Evolutionary conservation across 345 rosid species (phyloP).

Genomic region (Populus davidiana): DNA sequence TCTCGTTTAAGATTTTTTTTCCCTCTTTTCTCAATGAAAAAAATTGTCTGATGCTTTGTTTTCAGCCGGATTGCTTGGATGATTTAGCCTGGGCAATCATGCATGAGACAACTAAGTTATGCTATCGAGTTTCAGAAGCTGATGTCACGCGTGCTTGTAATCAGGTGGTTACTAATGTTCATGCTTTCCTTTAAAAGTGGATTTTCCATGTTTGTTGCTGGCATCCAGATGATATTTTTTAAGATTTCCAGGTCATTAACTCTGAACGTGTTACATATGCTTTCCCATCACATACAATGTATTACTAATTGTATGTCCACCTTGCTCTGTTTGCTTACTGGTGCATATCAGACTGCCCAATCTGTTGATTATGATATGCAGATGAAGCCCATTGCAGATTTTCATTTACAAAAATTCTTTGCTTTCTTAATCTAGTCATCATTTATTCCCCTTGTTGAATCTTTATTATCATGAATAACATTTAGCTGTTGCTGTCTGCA

Average conservation of each 20-base stretch:
- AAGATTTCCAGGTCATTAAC: background rate
- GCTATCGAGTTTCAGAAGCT: conserved; percentile 87
- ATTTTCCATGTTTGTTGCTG: background rate
- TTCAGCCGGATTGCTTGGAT: conserved; percentile 77
- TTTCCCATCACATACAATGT: background rate
- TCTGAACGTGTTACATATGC: background rate
- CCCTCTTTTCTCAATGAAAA: background rate
- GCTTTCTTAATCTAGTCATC: background rate
- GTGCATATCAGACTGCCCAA: background rate
- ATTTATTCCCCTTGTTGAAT: background rate
- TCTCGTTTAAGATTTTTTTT: background rate
- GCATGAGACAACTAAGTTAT: conserved; percentile 79
- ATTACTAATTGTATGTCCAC: background rate
- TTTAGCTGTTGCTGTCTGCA: background rate
- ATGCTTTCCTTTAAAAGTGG: background rate
- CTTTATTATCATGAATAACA: background rate
- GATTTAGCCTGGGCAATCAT: conserved; percentile 95
- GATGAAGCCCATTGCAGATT: background rate
- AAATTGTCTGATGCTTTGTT: conserved; percentile 8
- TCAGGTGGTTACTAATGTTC: conserved; percentile 51
- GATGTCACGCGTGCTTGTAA: conserved; percentile 95
- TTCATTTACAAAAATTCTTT: background rate
- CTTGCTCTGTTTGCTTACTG: no score
- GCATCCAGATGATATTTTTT: background rate
- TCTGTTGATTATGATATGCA: background rate